Evolutionary conservation across 768 basidiomycete genomes (phyloP), one percentile per base, ranked within the genome.

Genomic region (button mushroom (Agaricus bisporus)): DNA sequence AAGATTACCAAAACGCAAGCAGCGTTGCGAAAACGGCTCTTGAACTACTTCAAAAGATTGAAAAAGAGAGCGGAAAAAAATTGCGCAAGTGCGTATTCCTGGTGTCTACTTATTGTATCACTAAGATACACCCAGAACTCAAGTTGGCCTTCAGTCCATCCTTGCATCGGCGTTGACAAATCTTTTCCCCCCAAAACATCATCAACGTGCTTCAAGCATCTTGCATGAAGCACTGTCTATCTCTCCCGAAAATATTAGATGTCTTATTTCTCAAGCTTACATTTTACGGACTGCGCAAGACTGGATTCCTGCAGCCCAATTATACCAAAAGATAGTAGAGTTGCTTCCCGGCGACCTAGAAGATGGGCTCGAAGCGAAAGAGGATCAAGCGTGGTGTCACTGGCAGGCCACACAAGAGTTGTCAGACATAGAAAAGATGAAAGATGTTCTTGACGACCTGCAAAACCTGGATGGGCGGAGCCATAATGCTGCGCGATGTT

Each of bases 171-270:
- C 90, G 4, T 76, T 97, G 14, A 88, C 92, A 3, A 87, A 97
- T 62, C 75, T 88, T 46, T 91, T 82, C 66, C 84, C 95, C 26
- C 95, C 95, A 0, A 94, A 94, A 61, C 87, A 98, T 60, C 95
- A 98, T 64, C 60, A 72, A 10, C 82, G 86, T 48, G 95, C 97
- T 1, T 70, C 86, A 22, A 71, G 77, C 15, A 75, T 97, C 9
- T 73, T 98, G 18, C 81, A 88, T 29, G 81, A 85, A 4, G 76
- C 95, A 14, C 78, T 98, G 0, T 60, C 70, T 2, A 68, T 75
- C 32, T 81, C 85, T 37, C 81, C 88, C 0, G 61, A 78, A 48
- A 86, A 92, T 59, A 69, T 81, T 8, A 66, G 75, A 11, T 83
- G 82, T 25, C 73, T 95, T 41, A 83, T 94, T 70, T 83, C 83